Evolutionary conservation across 257 asterid species (phyloP), one percentile per base, ranked within the genome.

Genomic region (Parsonsia alboflavescens): DNA sequence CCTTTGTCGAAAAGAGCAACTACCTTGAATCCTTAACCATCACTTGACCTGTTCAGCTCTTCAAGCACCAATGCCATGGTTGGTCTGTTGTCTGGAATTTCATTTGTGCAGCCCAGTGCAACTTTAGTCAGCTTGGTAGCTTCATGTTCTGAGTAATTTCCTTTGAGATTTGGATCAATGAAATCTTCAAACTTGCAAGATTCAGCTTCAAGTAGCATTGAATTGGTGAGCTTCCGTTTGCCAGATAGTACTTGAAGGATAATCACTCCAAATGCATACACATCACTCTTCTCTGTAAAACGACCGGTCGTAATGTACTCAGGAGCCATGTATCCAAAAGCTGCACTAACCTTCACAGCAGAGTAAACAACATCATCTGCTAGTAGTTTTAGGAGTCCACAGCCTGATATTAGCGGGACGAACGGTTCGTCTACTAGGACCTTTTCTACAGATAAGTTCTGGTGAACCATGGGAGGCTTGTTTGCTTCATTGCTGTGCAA

Each of bases 311-410:
- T 90, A 26, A 92, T 82, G 78, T 95, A 95, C 75, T 95, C 99
- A 0, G 99, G 99, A 0, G 99, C 96, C 98, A 95, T 92, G 79
- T 92, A 95, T 12, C 99, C 99, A 21, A 95, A 72, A 1, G 93
- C 98, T 3, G 99, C 99, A 46, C 99, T 95, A 52, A 86, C 96
- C 75, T 95, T 95, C 72, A 94, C 89, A 74, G 97, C 98, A 2
- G 98, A 94, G 89, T 88, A 94, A 24, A 91, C 92, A 10, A 89
- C 97, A 45, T 94, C 98, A 30, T 94, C 97, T 0, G 98, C 96
- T 16, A 94, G 96, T 68, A 95, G 96, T 85, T 88, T 87, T 7
- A 89, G 86, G 52, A 95, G 91, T 21, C 99, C 99, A 2, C 89
- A 85, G 50, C 93, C 99, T 4, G 89, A 76, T 80, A 95, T 89